Conservation (phyloP, 805 yeast species). For the Vanderwaltozyma yarrowii region DNA sequence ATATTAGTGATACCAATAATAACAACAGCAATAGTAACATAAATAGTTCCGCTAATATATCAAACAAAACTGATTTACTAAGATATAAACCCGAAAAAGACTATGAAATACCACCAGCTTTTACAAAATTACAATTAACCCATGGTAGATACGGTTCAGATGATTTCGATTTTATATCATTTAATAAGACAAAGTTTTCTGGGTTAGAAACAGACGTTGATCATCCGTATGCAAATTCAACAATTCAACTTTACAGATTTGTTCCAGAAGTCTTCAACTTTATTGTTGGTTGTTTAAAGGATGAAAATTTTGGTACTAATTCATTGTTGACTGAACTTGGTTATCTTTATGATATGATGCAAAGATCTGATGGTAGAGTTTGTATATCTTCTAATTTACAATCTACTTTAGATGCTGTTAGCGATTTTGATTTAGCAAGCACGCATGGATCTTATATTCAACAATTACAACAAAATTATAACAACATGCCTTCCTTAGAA, state of each 20-base stretch:
- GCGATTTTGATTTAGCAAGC: conserved; percentile 31
- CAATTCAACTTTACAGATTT: conserved; percentile 71
- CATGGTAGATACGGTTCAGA: conserved; percentile 88
- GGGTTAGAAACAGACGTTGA: conserved; percentile 87
- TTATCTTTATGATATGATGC: conserved; percentile 83
- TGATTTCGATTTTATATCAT: conserved; percentile 84
- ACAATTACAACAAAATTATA: not conserved
- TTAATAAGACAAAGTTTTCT: conserved; percentile 61
- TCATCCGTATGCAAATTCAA: conserved; percentile 66
- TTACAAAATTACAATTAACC: conserved; percentile 60
- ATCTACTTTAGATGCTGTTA: conserved; percentile 36
- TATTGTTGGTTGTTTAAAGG: conserved; percentile 45
- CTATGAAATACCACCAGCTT: conserved; percentile 57
- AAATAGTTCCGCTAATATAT: conserved; percentile 6
- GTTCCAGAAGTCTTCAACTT: conserved; percentile 63
- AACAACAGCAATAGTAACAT: conserved; percentile 1
- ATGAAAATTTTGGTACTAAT: conserved; percentile 36
- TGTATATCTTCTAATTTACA: conserved; percentile 79
- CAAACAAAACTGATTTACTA: conserved; percentile 7
- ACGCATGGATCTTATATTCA: not conserved
- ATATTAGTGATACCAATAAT: not conserved
- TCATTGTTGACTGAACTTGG: conserved; percentile 76
- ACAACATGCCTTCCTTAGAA: not conserved
- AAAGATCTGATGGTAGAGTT: conserved; percentile 65
- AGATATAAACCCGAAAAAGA: conserved; percentile 24